A percentile compares a stretch with the other conserved stretches of the same genome.
Evolutionary conservation across 352 stramenopile genomes (phyloP).

Genomic region (Pythium myriotylum): DNA sequence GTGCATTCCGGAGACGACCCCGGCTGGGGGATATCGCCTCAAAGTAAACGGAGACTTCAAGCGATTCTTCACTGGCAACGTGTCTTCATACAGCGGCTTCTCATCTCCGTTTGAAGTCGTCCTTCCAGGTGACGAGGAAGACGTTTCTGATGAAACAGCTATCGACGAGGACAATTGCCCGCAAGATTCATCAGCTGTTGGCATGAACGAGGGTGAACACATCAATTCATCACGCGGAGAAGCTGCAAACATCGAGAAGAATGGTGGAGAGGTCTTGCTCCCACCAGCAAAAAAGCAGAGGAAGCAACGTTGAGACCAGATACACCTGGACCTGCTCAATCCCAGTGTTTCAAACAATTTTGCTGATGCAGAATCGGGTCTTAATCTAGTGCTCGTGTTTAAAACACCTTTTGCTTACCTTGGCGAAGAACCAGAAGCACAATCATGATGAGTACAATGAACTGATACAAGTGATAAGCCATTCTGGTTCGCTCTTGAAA

Average conservation of each 20-base stretch:
- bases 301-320: too few species aligned
- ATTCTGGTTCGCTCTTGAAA: neutral
- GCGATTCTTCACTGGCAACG: conserved; percentile 50
- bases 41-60: conserved; percentile 85
- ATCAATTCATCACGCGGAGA: too few species aligned
- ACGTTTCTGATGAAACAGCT: neutral
- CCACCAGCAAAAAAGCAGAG: too few species aligned
- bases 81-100: conserved; percentile 55
- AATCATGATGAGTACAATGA: neutral
- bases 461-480: neutral
- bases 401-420: conserved; percentile 1
- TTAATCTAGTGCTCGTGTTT: neutral
- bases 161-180: too few species aligned
- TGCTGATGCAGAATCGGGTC: too few species aligned
- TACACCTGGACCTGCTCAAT: too few species aligned
- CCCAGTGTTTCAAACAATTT: too few species aligned
- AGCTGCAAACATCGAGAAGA: too few species aligned
- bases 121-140: neutral
- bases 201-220: too few species aligned
- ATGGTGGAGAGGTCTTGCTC: too few species aligned
- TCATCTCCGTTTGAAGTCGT: conserved; percentile 64
- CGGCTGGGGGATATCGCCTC: conserved; percentile 62
- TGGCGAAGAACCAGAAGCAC: neutral
- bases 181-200: too few species aligned
- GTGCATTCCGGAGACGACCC: conserved; percentile 52